Base-by-base conservation (phyloP, 2,329 filamentous ascomycete genomes). In the Trichophyton rubrum region DNA sequence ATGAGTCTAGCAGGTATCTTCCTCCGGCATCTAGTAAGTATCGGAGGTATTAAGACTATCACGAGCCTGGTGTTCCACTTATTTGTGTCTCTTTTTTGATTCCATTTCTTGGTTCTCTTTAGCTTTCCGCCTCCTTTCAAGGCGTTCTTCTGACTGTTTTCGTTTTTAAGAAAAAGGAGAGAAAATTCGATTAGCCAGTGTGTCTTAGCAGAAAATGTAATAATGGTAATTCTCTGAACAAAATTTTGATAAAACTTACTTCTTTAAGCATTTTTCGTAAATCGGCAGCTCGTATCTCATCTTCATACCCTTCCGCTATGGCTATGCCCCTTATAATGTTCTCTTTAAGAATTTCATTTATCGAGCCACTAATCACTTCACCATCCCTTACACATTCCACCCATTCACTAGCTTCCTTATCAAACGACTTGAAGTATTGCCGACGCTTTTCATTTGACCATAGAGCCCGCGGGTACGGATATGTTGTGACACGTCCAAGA, bases 361-460 rank as follows among this genome's bases (percentile, higher is more conserved):
- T 3, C 56, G 47, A 63, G n/a, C 62, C 59, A 3, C 59, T 41
- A n/a, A 63, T 30, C 15, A 63, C 57, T 15, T 51, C 17, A 8
- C 62, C 49, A 56, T 59, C 49, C 20, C 27, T 6, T 2, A 63
- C 53, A 47, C 22, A 61, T 35, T 45, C 62, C 53, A 58, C 38
- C 62, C 60, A 63, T 11, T 45, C 4, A 8, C 40, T 56, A 20
- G 43, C 57, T n/a, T 61, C 41, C 41, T 38, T 20, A 30, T 63
- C 62, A 56, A 63, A 63, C 5, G 9, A 45, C 20, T 27, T 13
- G 17, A 51, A 63, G 30, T 38, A 60, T 4, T 59, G 15, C 9
- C 15, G 24, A 17, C 15, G 15, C 24, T 33, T 9, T n/a, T 11
- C 15, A 4, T 57, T 56, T n/a, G 56, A 61, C 59, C 62, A 63